Percentiles rank a stretch among this genome's conserved stretches.
These are phyloP conservation scores for Ascochyta koolunga DNA, from an alignment of 2,329 filamentous ascomycete genomes.

Conservation along the genomic window DNA sequence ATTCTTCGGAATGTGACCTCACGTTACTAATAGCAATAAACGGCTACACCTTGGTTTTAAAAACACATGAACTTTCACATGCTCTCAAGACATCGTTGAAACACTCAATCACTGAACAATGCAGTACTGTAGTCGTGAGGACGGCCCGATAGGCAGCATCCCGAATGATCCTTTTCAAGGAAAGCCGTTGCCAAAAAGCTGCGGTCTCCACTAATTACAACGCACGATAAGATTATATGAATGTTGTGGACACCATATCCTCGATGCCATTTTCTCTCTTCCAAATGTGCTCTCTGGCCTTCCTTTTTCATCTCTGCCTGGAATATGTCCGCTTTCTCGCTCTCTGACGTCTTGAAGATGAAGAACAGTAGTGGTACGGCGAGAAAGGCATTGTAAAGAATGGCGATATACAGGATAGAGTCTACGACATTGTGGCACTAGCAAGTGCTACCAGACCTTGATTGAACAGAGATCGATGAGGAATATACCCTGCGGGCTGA, in stretches of 20 bases:
- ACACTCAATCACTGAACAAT: not conserved
- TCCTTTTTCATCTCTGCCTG: not conserved
- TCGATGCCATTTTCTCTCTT: not conserved
- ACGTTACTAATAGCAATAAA: not conserved
- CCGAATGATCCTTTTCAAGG: not conserved
- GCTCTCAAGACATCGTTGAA: not conserved
- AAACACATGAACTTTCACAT: not conserved
- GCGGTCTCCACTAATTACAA: not conserved
- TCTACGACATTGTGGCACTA: not conserved
- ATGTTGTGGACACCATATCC: not conserved
- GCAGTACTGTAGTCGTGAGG: not conserved
- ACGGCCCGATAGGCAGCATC: slow-evolving; percentile 3
- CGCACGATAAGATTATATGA: not conserved
- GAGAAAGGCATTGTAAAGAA: not conserved
- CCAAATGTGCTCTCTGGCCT: not conserved
- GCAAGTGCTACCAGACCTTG: not conserved
- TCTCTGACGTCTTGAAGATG: not conserved
- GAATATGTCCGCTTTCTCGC: not conserved
- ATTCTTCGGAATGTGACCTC: not conserved
- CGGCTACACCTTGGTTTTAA: not conserved
- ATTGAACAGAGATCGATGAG: too few relatives aligned
- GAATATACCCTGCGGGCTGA: not conserved
- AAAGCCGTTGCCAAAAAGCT: not conserved
- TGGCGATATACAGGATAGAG: not conserved
- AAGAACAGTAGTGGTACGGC: not conserved